A percentile compares a stretch with the other conserved stretches of the same genome.
Evolutionary conservation across 768 basidiomycete genomes (phyloP).

Genomic region (Rhodotorula babjevae): DNA sequence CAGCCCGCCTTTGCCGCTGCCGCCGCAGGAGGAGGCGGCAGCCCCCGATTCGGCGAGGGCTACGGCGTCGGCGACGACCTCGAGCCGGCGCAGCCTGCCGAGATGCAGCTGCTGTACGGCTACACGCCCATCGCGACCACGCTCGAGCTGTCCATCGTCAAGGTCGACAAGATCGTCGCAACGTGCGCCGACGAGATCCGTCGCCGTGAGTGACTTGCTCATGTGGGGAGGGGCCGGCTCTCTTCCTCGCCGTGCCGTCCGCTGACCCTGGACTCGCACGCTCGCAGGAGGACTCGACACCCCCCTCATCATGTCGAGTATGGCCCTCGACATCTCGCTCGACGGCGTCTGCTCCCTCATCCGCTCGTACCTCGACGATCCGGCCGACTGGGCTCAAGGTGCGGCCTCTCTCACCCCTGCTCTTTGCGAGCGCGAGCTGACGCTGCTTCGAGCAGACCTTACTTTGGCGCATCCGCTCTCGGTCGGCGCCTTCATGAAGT

Average conservation of each 20-base stretch:
- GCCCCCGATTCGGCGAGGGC: constrained; percentile 8
- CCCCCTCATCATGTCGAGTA: constrained; percentile 83
- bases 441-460: constrained; percentile 54
- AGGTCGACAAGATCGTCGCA: constrained; percentile 66
- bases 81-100: background rate
- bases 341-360: constrained; percentile 72
- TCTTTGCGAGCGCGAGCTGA: constrained; percentile 48
- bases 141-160: constrained; percentile 59
- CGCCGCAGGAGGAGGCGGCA: background rate
- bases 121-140: constrained; percentile 71
- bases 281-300: constrained; percentile 59
- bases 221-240: background rate
- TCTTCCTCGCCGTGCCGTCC: background rate
- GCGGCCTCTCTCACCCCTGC: background rate
- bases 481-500: constrained; percentile 83
- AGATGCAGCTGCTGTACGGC: constrained; percentile 53
- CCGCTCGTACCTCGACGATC: constrained; percentile 60
- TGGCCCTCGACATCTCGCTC: constrained; percentile 76
- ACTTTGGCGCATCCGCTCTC: constrained; percentile 78
- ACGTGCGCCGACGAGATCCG: constrained; percentile 66
- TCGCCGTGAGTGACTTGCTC: constrained; percentile 53
- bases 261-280: background rate
- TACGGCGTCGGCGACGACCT: constrained; percentile 25
- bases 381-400: constrained; percentile 34
- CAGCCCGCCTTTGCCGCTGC: constrained; percentile 2